Evolutionary conservation across 2,329 filamentous ascomycete genomes (phyloP).

Genomic region (Epichloe glyceriae): DNA sequence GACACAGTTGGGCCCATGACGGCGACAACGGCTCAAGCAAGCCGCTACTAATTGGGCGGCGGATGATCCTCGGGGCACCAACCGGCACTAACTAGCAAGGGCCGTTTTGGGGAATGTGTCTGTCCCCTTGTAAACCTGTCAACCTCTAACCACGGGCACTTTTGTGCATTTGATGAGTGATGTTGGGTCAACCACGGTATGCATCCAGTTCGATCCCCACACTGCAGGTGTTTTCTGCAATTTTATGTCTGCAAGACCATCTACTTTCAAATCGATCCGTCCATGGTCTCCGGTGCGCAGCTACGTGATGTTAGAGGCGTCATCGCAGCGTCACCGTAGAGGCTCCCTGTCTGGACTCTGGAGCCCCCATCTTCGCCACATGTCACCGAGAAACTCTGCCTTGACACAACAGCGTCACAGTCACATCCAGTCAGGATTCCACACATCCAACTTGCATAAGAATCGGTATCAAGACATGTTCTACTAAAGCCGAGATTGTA

Average conservation of each 20-base stretch:
- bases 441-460: background rate
- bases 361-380: too few species aligned
- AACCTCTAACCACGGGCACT: too few species aligned
- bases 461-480: background rate
- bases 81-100: background rate
- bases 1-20: background rate
- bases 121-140: too few species aligned
- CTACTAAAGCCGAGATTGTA: background rate
- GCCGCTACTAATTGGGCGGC: background rate
- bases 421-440: too few species aligned
- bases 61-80: slow-evolving; percentile 1
- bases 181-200: background rate
- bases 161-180: background rate
- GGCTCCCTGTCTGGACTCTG: too few species aligned
- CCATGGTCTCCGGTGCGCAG: too few species aligned
- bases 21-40: background rate
- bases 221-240: background rate
- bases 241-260: too few species aligned
- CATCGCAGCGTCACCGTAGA: too few species aligned
- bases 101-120: background rate
- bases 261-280: too few species aligned
- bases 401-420: too few species aligned
- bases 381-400: too few species aligned
- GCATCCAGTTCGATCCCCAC: background rate
- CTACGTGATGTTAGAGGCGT: too few species aligned